Evolutionary conservation across 371 early-diverging fungal genomes (phyloP).

Genomic region (Pancytospora philotis): DNA sequence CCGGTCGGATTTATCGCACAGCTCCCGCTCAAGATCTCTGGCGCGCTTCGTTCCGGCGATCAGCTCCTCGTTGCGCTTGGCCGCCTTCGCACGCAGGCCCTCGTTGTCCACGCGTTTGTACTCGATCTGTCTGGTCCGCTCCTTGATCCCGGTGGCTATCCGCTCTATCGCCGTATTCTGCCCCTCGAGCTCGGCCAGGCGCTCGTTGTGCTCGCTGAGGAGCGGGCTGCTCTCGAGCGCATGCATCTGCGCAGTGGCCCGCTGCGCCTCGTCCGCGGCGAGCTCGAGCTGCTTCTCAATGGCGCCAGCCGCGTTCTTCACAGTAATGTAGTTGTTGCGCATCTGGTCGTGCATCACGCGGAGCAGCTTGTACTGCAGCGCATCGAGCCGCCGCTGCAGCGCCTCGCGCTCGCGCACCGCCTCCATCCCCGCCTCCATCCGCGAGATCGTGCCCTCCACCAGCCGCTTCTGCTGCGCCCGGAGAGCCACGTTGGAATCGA

Average conservation of each 20-base stretch:
- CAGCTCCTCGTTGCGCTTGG: too few species aligned
- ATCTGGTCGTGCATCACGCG: constrained; percentile 28
- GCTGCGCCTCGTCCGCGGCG: constrained; percentile 13
- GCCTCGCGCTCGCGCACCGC: constrained; percentile 13
- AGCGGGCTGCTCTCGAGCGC: constrained; percentile 26
- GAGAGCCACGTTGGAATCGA: constrained; percentile 38
- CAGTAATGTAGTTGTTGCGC: background rate
- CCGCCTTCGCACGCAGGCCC: too few species aligned
- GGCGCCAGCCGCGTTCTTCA: constrained; percentile 18
- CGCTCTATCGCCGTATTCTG: constrained; percentile 14
- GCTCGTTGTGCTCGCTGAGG: constrained; percentile 1
- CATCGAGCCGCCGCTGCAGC: constrained; percentile 14
- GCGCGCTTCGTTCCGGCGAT: too few species aligned
- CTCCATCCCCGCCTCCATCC: constrained; percentile 1
- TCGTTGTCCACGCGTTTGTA: too few species aligned
- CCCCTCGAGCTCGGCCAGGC: constrained; percentile 9
- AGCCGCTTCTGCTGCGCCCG: constrained; percentile 39
- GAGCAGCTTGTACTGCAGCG: constrained; percentile 37
- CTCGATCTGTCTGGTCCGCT: too few species aligned
- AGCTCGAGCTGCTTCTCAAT: constrained; percentile 28
- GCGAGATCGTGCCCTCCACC: constrained; percentile 23
- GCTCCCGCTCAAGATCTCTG: too few species aligned
- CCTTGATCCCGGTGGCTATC: too few species aligned
- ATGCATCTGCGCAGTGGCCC: constrained; percentile 42
- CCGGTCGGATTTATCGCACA: too few species aligned